Conservation (phyloP, 2,329 filamentous ascomycete species). For the Teratosphaeria destructans region DNA sequence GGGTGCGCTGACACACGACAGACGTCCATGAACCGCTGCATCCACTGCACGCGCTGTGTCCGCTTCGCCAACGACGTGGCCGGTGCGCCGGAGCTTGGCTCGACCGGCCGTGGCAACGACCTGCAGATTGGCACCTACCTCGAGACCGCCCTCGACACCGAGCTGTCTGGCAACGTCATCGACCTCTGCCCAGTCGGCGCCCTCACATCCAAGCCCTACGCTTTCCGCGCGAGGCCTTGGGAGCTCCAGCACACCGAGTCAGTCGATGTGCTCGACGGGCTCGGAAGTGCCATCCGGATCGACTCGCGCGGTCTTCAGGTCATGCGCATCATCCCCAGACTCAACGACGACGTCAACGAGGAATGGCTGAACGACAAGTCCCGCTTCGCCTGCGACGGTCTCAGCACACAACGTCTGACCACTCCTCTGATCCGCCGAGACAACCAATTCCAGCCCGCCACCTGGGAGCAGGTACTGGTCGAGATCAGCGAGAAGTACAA, state of each 20-base stretch:
- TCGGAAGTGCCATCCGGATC: conserved; percentile 90
- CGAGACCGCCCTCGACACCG: conserved; percentile 84
- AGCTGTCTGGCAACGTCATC: conserved; percentile 94
- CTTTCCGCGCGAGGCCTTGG: conserved; percentile 93
- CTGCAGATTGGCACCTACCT: conserved; percentile 98
- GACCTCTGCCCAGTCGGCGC: conserved; percentile 97
- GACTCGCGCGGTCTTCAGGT: conserved; percentile 91
- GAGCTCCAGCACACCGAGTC: conserved; percentile 94
- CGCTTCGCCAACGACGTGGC: conserved; percentile 97
- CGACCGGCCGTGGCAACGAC: conserved; percentile 89
- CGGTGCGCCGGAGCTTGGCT: conserved; percentile 89
- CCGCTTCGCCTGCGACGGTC: conserved; percentile 87
- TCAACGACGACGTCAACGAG: conserved; percentile 98
- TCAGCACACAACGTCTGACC: conserved; percentile 91
- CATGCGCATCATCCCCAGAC: conserved; percentile 82
- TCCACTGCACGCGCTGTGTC: conserved; percentile 96
- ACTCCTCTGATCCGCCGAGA: conserved; percentile 82
- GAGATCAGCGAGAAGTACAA: conserved; percentile 76
- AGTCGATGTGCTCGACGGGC: conserved; percentile 82
- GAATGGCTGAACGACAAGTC: conserved; percentile 99
- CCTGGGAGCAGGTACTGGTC: conserved; percentile 89
- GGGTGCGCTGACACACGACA: conserved; percentile 17
- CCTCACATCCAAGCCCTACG: conserved; percentile 92
- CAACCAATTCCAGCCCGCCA: conserved; percentile 81
- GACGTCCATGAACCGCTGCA: conserved; percentile 99